phyloP scores from a whole-genome alignment of 768 basidiomycete species.

The Sporobolomyces phaffii region DNA sequence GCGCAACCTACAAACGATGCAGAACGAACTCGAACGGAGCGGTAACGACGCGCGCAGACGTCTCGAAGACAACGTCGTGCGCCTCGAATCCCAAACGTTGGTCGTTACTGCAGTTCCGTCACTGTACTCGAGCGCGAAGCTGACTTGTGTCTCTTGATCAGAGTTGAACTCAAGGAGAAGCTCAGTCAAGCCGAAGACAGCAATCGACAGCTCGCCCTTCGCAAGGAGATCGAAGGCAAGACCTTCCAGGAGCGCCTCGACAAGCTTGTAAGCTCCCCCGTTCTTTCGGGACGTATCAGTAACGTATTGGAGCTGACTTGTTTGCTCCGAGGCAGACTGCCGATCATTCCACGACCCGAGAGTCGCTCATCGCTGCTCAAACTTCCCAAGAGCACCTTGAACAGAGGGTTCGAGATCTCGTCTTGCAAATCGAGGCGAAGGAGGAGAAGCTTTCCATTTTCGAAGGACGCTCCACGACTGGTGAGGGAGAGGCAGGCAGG shows the following conservation, averaged over 20 bases:
- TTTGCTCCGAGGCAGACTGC: constrained; percentile 11
- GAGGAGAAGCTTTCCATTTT: constrained; percentile 82
- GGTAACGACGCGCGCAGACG: constrained; percentile 75
- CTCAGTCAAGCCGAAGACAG: constrained; percentile 68
- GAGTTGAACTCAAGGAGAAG: constrained; percentile 67
- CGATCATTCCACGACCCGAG: constrained; percentile 61
- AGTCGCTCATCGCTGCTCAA: constrained; percentile 47
- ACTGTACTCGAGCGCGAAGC: too few species aligned
- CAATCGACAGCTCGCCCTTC: constrained; percentile 64
- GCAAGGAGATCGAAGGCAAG: constrained; percentile 72
- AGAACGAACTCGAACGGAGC: constrained; percentile 74
- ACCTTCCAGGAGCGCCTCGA: constrained; percentile 69
- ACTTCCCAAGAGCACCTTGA: constrained; percentile 52
- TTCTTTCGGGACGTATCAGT: too few species aligned
- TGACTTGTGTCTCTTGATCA: too few species aligned
- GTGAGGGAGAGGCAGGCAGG: constrained; percentile 47
- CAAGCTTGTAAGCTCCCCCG: constrained; percentile 54
- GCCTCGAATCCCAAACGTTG: constrained; percentile 72
- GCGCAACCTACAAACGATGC: constrained; percentile 83
- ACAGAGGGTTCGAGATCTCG: constrained; percentile 61
- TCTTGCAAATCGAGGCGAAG: constrained; percentile 62
- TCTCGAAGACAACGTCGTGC: constrained; percentile 70
- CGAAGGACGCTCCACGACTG: constrained; percentile 56
- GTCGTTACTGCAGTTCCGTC: constrained; percentile 42
- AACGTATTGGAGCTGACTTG: too few species aligned